Base-by-base conservation (phyloP, 352 stramenopile species). In the Aphanomyces astaci region DNA sequence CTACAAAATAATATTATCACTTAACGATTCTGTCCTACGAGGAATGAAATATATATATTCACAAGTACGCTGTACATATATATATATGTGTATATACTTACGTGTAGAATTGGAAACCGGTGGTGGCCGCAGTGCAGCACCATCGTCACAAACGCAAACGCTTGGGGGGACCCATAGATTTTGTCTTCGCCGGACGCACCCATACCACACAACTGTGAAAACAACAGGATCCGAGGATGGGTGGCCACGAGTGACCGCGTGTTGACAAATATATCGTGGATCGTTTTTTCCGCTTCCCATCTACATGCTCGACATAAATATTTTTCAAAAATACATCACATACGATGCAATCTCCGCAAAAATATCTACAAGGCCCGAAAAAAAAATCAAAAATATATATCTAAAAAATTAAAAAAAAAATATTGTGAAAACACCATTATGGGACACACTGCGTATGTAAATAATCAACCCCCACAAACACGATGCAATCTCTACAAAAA, bases 261-360 rank as follows among this genome's bases (percentile, higher is more conserved):
- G 53, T 86, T 92, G 15, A 81, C 75, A 48, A 94, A 96, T 19
- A 95, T 60, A 39, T 94, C 87, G 52, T 95, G 84, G 28, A 94
- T 80, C 0, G 89, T 63, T 54, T 89, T 88, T 72, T 96, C 87
- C 0, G 85, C 79, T 64, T 94, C 85, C 54, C 75, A 82, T 19
- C 62, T 68, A 68, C n/a, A n/a, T n/a, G n/a, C n/a, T n/a, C n/a
- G n/a, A n/a, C n/a, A n/a, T n/a, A n/a, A n/a, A n/a, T n/a, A n/a
- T n/a, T n/a, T n/a, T n/a, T n/a, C n/a, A n/a, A n/a, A n/a, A n/a
- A n/a, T n/a, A n/a, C n/a, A n/a, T n/a, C n/a, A n/a, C n/a, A n/a
- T n/a, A n/a, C n/a, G n/a, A n/a, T n/a, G n/a, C n/a, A n/a, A n/a
- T n/a, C n/a, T n/a, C n/a, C n/a, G n/a, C n/a, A n/a, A n/a, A n/a